Conservation (phyloP, 208 protist genomes). For the Tritrichomonas musculus region DNA sequence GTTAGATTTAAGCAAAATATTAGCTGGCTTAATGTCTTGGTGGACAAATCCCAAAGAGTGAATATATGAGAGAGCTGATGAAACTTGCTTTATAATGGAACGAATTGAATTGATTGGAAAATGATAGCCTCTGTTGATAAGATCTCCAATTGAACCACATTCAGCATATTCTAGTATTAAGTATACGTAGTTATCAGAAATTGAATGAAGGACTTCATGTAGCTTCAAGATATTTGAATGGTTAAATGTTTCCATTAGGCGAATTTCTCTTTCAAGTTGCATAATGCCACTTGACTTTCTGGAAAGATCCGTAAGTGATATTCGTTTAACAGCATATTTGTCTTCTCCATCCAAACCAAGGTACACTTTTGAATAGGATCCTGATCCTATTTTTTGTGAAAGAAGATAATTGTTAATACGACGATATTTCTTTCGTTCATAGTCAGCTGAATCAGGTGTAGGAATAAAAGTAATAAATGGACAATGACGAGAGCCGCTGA, state of each 20-base stretch:
- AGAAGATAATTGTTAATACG: no score
- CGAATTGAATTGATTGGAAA: not conserved
- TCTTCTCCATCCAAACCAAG: not conserved
- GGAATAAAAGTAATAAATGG: no score
- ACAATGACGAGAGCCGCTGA: no score
- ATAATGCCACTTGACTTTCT: not conserved
- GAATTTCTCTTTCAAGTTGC: not conserved
- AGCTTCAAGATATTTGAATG: slow-evolving; percentile 5
- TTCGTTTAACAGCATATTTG: not conserved
- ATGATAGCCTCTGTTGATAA: not conserved
- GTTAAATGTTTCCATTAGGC: not conserved
- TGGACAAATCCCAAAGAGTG: not conserved
- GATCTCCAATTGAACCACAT: not conserved
- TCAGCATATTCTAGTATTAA: not conserved
- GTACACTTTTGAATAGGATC: not conserved
- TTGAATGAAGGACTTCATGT: not conserved
- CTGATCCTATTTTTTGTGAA: not conserved
- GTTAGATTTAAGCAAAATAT: not conserved
- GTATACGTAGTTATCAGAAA: not conserved
- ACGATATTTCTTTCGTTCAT: no score
- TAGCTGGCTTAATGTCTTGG: slow-evolving; percentile 19
- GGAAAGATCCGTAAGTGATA: not conserved
- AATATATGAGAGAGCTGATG: not conserved
- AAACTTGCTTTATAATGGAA: not conserved
- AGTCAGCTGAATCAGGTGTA: no score